phyloP scores from a whole-genome alignment of 139 green algal species.

The Tetradesmus obliquus region DNA sequence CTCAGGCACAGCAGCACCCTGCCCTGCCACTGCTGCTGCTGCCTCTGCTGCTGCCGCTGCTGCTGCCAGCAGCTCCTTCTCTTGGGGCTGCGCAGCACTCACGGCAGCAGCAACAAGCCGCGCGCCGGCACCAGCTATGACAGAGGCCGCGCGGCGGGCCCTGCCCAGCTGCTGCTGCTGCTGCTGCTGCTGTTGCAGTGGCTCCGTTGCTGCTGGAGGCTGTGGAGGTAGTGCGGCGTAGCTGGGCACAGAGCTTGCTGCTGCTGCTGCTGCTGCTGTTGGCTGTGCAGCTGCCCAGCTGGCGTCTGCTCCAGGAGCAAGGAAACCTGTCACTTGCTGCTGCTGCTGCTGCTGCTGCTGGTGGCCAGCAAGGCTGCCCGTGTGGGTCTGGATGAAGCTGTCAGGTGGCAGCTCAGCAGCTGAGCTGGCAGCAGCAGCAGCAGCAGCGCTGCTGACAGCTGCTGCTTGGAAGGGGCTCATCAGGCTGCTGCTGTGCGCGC shows the following conservation, averaged over 20 bases:
- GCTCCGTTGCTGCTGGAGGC: neutral
- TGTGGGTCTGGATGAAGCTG: neutral
- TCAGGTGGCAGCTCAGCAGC: neutral
- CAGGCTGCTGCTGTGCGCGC: neutral
- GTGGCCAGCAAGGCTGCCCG: neutral
- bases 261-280: constrained; percentile 16
- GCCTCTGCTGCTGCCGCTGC: constrained; percentile 23
- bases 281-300: neutral
- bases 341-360: neutral
- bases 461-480: neutral
- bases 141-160: neutral
- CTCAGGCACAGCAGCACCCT: neutral
- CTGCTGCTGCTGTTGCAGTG: neutral
- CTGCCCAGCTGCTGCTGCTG: constrained; percentile 13
- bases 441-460: neutral
- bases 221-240: neutral
- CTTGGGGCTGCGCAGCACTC: neutral
- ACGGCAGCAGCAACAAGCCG: neutral
- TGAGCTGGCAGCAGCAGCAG: neutral
- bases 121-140: neutral
- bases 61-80: neutral
- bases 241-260: neutral
- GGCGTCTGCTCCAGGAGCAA: neutral
- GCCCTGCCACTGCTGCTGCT: constrained; percentile 19
- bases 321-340: neutral